Evolutionary conservation across 1,284 basidiomycete species (phyloP), one percentile per base, ranked within the genome.

Genomic region (Leccinum glutinopallens): DNA sequence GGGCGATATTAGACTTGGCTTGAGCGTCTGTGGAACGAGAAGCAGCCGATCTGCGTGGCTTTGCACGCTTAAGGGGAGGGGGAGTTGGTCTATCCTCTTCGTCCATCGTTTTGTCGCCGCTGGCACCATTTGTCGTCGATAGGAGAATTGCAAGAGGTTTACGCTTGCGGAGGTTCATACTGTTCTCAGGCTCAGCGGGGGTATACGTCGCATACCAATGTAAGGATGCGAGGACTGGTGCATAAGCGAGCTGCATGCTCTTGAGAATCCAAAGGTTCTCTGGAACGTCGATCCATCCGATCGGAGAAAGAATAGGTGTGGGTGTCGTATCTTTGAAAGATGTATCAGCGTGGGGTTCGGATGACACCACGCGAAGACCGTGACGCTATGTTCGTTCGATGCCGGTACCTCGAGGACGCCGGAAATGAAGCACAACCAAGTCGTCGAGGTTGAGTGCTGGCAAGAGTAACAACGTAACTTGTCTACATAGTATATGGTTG

Each of bases 201-300:
- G 73, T 75, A 58, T 77, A 75, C 2, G 73, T 62, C 1, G 73
- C 61, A 57, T 77, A 75, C 73, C 73, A 75, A 5, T 73, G 64
- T 5, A 66, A 32, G 2, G 67, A 61, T 17, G 73, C 65, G 33
- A 75, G 76, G 0, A 65, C 65, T n/a, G 67, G 64, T 0, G 69
- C 67, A 59, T 76, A 75, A 13, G 73, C 76, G 22, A 67, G 64
- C 59, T 75, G 73, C 60, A 76, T 73, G 61, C 70, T 75, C 56
- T 64, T 67, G 7, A 75, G 76, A 22, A 75, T 76, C 76, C 76
- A 77, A 57, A 75, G 76, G 61, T 75, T 75, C 64, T 75, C 75
- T 33, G 71, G 74, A 13, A 67, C 61, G 19, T 75, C 73, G 54
- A 75, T 75, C 73, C 73, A 75, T 57, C 66, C 76, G 67, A 77